A percentile compares a stretch with the other conserved stretches of the same genome.
These are phyloP conservation scores for Zarea fungicola DNA, from an alignment of 2,329 filamentous ascomycete genomes.

Conservation along the genomic window DNA sequence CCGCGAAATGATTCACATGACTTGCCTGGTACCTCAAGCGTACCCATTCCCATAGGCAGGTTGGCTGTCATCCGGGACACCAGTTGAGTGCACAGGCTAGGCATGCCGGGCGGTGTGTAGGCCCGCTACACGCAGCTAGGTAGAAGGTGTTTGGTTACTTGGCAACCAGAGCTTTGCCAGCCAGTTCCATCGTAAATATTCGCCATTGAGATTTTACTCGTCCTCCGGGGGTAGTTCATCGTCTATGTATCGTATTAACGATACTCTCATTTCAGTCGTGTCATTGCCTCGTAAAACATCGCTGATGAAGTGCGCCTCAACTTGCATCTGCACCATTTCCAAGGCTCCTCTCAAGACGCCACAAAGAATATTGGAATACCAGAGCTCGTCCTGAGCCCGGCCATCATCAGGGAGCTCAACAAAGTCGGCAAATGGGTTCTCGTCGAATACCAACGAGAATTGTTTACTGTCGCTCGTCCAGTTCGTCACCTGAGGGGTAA, in stretches of 20 bases:
- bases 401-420: constrained; percentile 96
- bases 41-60: no score
- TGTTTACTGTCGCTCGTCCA: constrained; percentile 96
- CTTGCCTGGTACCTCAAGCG: no score
- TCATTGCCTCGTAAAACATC: constrained; percentile 91
- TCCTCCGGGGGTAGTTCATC: constrained; percentile 97
- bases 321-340: constrained; percentile 99
- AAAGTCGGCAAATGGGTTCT: constrained; percentile 95
- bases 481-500: constrained; percentile 87
- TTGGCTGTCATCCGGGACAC: no score
- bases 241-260: constrained; percentile 88
- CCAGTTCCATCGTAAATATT: neutral
- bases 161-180: neutral
- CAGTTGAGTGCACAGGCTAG: no score
- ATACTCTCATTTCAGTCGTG: constrained; percentile 94
- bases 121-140: no score
- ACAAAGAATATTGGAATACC: constrained; percentile 97
- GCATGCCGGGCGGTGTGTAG: no score
- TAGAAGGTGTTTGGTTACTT: neutral
- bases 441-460: constrained; percentile 93
- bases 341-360: constrained; percentile 85
- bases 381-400: constrained; percentile 89
- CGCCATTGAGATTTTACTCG: constrained; percentile 64
- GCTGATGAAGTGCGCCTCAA: constrained; percentile 93
- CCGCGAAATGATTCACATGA: neutral